Base-by-base conservation (phyloP, 177 flowering plant species). In the Tripterygium wilfordii region DNA sequence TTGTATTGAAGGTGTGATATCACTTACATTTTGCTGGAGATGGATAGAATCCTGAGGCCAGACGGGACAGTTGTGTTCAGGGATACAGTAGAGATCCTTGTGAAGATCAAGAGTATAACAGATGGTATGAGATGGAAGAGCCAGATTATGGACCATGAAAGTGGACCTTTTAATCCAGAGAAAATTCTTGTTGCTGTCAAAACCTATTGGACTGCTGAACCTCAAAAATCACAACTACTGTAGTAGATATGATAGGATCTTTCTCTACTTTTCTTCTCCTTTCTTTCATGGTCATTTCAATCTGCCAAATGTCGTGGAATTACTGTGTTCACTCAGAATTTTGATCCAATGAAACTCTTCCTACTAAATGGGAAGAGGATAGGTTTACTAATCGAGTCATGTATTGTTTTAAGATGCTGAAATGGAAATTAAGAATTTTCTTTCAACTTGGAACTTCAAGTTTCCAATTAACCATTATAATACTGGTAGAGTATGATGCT, bases 1-100 rank as follows among this genome's bases (percentile, higher is more conserved):
- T 19, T 47, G 14, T 26, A 33, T 41, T 66, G 56, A 63, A 88
- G 96, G 85, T 88, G 96, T 40, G 82, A 90, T 58, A 78, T 87
- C 10, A 73, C 76, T 12, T 18, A 72, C 68, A 80, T 87, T 45
- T 70, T 87, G 26, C 63, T 90, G 48, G 96, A 90, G 85, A 80
- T 90, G 91, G 97, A 90, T 57, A 69, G 97, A 64, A 79, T 90
- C 41, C 46, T 90, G 58, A 73, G 96, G 68, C 97, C 97, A 10
- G 94, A 85, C 60, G 97, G 97, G 15, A 70, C 91, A 8, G 94
- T 79, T 8, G 70, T 87, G 56, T 80, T 90, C 66, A 79, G 97
- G 58, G 96, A 87, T 44, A 62, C 65, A 1, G 95, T 80, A 15
- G 97, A 90, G 36, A 66, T 76, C 9, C 74, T 90, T 13, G 80